Evolutionary conservation across 345 rosid species (phyloP).

Genomic region (Eucalyptus curtisii): DNA sequence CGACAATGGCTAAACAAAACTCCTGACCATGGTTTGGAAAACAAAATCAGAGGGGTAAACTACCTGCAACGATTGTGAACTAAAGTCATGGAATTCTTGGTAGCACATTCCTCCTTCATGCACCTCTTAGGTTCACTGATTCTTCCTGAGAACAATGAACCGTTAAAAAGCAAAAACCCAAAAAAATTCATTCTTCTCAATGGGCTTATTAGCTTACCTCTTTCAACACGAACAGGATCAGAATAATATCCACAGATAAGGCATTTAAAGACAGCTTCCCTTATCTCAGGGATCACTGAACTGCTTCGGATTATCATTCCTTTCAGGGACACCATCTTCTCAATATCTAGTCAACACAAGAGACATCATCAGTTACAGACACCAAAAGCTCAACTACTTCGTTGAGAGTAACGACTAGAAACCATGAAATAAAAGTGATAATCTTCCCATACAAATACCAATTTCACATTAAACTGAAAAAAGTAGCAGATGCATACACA

Average conservation of each 20-base stretch:
- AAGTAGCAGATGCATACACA: neutral
- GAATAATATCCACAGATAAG: slow-evolving; percentile 81
- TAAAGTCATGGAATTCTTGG: slow-evolving; percentile 80
- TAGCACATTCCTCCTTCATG: slow-evolving; percentile 71
- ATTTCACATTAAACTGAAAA: neutral
- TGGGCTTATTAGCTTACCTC: slow-evolving; percentile 45
- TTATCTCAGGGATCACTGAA: slow-evolving; percentile 90
- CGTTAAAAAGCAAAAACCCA: neutral
- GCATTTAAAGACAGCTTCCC: slow-evolving; percentile 92
- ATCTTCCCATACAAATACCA: neutral
- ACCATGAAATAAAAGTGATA: neutral
- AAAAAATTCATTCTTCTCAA: neutral
- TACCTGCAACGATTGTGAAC: slow-evolving; percentile 98
- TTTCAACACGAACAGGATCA: slow-evolving; percentile 80
- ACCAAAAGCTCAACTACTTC: neutral
- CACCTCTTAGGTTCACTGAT: slow-evolving; percentile 74
- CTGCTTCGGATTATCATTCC: slow-evolving; percentile 96
- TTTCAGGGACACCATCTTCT: slow-evolving; percentile 92
- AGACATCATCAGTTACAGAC: neutral
- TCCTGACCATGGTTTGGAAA: neutral
- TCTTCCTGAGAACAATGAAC: slow-evolving; percentile 32
- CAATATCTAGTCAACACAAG: slow-evolving; percentile 49
- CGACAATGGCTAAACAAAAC: neutral
- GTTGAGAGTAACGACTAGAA: neutral
- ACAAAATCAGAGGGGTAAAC: neutral